Evolutionary conservation across 768 basidiomycete species (phyloP), one percentile per base, ranked within the genome.

Genomic region (Russula foetens): DNA sequence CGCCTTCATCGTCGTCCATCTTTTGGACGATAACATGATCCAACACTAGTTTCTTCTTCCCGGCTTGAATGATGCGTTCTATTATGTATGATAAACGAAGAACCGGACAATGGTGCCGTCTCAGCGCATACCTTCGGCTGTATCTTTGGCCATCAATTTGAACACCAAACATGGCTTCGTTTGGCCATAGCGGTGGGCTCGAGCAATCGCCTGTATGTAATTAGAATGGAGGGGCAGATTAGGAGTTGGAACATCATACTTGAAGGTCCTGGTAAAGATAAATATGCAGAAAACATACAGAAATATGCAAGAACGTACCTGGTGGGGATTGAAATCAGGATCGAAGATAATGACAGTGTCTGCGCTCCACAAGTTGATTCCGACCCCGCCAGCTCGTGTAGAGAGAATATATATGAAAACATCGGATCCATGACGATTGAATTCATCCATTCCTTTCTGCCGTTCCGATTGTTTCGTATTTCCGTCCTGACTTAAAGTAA

Each of bases 251-350:
- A 31, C 11, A n/a, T 69, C 83, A 62, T 71, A 91, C 92, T 82
- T 96, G 93, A 52, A 95, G 77, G 74, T 95, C 93, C 87, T 89
- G 64, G 47, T 38, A 43, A 41, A 23, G n/a, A n/a, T 44, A 11
- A 62, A 43, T 65, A 63, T 41, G 7, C 2, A 35, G 26, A 17
- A 17, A 15, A 19, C 3, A 43, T 31, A 21, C 17, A 28, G 43
- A 28, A 43, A 31, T 39, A 52, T 6, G 29, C 24, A 49, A 31
- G n/a, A 50, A 71, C 80, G 28, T 49, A 87, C 88, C 79, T 89
- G 89, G 73, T 97, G 93, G n/a, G 96, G 96, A 69, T 99, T 99
- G 72, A 94, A 99, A 75, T 99, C 97, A 0, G 94, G 93, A 69
- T 99, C 96, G 67, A 86, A 91, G 46, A 91, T 84, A 45, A 91